Conservation (phyloP, 2,329 filamentous ascomycete species). For the Alternaria sp. region DNA sequence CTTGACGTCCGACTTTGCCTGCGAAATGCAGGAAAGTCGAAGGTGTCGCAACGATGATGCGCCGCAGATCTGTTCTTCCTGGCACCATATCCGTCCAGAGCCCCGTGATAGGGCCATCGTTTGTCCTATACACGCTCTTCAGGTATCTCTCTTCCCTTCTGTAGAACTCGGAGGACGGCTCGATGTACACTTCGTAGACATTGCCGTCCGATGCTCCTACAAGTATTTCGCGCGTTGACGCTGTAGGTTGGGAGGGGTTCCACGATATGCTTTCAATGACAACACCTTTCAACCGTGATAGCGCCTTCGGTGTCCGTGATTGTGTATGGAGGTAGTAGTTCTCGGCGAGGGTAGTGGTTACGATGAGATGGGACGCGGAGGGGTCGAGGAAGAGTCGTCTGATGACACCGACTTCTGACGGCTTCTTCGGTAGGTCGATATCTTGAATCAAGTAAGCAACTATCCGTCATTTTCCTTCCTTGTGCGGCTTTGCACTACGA, state of each 20-base stretch:
- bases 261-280: conserved; percentile 90
- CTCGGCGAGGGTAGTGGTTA: conserved; percentile 90
- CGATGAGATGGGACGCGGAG: conserved; percentile 90
- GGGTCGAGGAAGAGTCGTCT: conserved; percentile 97
- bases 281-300: conserved; percentile 85
- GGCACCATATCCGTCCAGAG: conserved; percentile 81
- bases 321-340: conserved; percentile 99
- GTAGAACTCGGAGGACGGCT: conserved; percentile 94
- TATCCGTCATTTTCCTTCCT: not conserved
- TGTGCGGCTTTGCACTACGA: conserved; percentile 22
- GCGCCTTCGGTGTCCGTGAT: conserved; percentile 82
- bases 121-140: conserved; percentile 81
- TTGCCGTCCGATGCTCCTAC: conserved; percentile 92
- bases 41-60: conserved; percentile 83
- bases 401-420: conserved; percentile 90
- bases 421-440: conserved; percentile 94
- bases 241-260: conserved; percentile 92
- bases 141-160: conserved; percentile 92
- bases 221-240: conserved; percentile 92
- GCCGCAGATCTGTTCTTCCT: conserved; percentile 74
- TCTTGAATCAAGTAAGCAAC: conserved; percentile 63
- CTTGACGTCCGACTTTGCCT: conserved; percentile 77
- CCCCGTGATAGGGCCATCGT: conserved; percentile 84
- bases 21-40: conserved; percentile 81
- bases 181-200: conserved; percentile 94